phyloP scores from a whole-genome alignment of 2,329 filamentous ascomycete species.

The Trichothecium sympodiale region DNA sequence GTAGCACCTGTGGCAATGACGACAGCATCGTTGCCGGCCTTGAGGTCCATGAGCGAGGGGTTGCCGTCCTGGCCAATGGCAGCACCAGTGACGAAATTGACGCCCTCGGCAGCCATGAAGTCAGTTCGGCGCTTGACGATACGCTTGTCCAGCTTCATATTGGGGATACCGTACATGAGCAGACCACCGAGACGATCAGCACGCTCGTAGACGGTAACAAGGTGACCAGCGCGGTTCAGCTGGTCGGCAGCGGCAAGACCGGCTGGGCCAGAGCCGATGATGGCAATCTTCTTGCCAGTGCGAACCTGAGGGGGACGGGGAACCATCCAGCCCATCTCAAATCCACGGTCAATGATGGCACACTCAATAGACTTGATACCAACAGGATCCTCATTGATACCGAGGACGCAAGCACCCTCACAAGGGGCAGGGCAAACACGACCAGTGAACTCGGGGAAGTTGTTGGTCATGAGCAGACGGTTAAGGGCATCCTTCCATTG shows the following conservation, averaged over 20 bases:
- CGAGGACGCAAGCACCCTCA: conserved; percentile 89
- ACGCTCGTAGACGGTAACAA: conserved; percentile 84
- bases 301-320: conserved; percentile 67
- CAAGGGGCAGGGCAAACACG: conserved; percentile 95
- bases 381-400: conserved; percentile 93
- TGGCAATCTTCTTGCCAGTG: conserved; percentile 76
- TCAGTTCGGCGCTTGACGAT: conserved; percentile 91
- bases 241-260: conserved; percentile 88
- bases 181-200: conserved; percentile 83
- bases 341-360: conserved; percentile 93
- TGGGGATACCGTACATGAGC: conserved; percentile 96
- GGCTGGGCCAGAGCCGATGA: conserved; percentile 86
- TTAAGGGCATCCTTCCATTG: conserved; percentile 91
- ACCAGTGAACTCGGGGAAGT: conserved; percentile 96
- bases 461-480: conserved; percentile 89
- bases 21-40: conserved; percentile 67
- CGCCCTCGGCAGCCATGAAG: conserved; percentile 84
- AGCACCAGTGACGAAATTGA: conserved; percentile 70
- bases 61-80: conserved; percentile 63
- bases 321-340: conserved; percentile 97
- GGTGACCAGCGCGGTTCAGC: conserved; percentile 84
- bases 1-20: conserved; percentile 89
- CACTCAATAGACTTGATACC: conserved; percentile 98
- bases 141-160: conserved; percentile 99
- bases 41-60: conserved; percentile 56